Evolutionary conservation across 1,139 yeast species (phyloP).

Genomic region (Blastobotrys petasosporus): DNA sequence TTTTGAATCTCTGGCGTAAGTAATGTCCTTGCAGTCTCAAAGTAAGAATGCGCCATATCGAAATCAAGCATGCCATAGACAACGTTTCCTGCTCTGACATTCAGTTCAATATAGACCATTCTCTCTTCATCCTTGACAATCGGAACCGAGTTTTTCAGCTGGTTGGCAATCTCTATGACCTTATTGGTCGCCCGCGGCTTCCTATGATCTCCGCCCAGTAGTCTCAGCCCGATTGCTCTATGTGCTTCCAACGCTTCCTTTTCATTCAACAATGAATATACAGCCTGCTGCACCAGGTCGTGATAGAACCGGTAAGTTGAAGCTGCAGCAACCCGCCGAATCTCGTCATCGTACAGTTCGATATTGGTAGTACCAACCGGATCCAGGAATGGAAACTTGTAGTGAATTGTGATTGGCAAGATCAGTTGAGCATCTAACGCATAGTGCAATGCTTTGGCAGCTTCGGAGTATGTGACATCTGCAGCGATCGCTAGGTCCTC

Average conservation of each 20-base stretch:
- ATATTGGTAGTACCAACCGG: slow-evolving; percentile 36
- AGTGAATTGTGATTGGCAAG: slow-evolving; percentile 41
- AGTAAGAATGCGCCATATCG: slow-evolving; percentile 28
- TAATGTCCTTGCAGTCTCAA: slow-evolving; percentile 24
- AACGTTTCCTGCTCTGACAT: slow-evolving; percentile 27
- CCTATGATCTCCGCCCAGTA: slow-evolving; percentile 29
- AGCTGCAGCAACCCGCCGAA: slow-evolving; percentile 39
- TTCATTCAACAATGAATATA: slow-evolving; percentile 28
- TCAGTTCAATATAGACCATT: slow-evolving; percentile 22
- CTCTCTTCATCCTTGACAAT: slow-evolving; percentile 26
- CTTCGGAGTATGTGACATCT: slow-evolving; percentile 31
- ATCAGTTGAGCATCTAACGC: slow-evolving; percentile 38
- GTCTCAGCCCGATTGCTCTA: slow-evolving; percentile 42
- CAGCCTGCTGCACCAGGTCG: slow-evolving; percentile 36
- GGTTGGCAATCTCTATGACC: slow-evolving; percentile 29
- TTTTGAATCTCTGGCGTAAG: slow-evolving; percentile 19
- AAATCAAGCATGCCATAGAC: slow-evolving; percentile 30
- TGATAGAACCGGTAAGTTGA: slow-evolving; percentile 36
- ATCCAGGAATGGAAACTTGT: slow-evolving; percentile 46
- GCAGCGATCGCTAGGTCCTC: slow-evolving; percentile 42
- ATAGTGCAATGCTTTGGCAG: slow-evolving; percentile 34
- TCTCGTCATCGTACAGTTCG: slow-evolving; percentile 36
- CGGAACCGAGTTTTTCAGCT: slow-evolving; percentile 26
- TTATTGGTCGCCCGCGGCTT: slow-evolving; percentile 22
- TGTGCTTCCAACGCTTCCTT: slow-evolving; percentile 37